Evolutionary conservation across 371 early-diverging fungal species (phyloP), one percentile per base, ranked within the genome.

Genomic region (Mucor racemosus): DNA sequence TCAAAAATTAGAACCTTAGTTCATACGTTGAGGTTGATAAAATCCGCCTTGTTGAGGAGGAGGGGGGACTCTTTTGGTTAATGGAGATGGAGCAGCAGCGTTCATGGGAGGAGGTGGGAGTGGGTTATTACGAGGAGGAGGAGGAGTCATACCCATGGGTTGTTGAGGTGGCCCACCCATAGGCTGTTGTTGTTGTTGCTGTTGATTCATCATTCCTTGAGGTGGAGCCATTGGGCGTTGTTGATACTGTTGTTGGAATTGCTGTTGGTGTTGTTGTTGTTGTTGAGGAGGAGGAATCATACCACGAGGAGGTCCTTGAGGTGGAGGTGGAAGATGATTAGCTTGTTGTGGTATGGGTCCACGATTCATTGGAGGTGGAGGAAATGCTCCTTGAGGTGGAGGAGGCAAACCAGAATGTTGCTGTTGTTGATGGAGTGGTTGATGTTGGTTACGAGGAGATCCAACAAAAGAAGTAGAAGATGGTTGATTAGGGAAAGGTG

Each of bases 401-500:
- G 76, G 73, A 58, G 69, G 72, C 34, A 71, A 53, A 34, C 26
- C 61, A n/a, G 19, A 14, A 17, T 66, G 68, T 6, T 55, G 68
- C 14, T 59, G 65, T 31, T 65, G 71, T n/a, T 48, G 56, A 38
- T 50, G 70, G 15, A 58, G 67, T 11, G 53, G 68, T 26, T 53
- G 69, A 35, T 50, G 62, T 9, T 59, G 72, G 21, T 71, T 71
- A 15, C 41, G 70, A 31, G 74, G 74, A 5, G 64, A 48, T 6
- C 65, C 38, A 35, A 69, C 74, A 73, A 78, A 81, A 0, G 80
- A 65, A 15, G 69, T 65, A 9, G 77, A 62, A 15, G 80, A 64
- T 31, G 83, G 83, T 41, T 67, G 69, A 44, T 78, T 77, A 40
- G 81, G 81, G 75, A 81, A 81, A 34, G 81, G 81, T 14, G 81